Evolutionary conservation across 1,139 yeast species (phyloP), one percentile per base, ranked within the genome.

Genomic region (Kodamaea ohmeri): DNA sequence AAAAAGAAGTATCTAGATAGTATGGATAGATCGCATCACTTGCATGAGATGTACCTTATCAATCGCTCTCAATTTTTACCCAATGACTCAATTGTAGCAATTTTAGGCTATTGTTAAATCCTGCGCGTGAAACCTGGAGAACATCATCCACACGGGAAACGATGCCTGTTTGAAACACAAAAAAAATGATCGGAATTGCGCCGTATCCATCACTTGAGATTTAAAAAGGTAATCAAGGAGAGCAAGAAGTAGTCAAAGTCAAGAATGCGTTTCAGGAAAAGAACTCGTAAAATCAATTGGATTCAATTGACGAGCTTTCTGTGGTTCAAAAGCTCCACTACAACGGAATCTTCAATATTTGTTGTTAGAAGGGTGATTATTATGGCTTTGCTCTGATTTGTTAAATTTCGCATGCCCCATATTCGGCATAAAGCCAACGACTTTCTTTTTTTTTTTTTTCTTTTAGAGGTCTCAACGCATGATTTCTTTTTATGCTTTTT

Each of bases 371-470:
- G n/a, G n/a, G n/a, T n/a, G n/a, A n/a, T n/a, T n/a, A n/a, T n/a
- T n/a, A n/a, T n/a, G n/a, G n/a, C n/a, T n/a, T n/a, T n/a, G n/a
- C 29, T 25, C 17, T 25, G 29, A 24, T 24, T 24, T 24, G 26
- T 13, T 24, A 25, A 27, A 15, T 27, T 27, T 27, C 30, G 6
- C 17, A 15, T 16, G 7, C 30, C 30, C 30, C 19, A 16, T 16
- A 27, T 18, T 25, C 29, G 29, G 29, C 29, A 16, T 16, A 7
- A 12, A 11, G 7, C 7, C 7, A 24, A 24, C 26, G 26, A 15
- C 20, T 27, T 27, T 27, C 20, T 27, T 27, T 27, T 27, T 27
- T 27, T 27, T 27, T 27, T 27, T 27, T 27, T 27, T 27, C 20
- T 16, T 27, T 19, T 31, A 13, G 5, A 30, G 33, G 33, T 30